phyloP scores from a whole-genome alignment of 768 basidiomycete species.

The Stropharia rugosoannulata region DNA sequence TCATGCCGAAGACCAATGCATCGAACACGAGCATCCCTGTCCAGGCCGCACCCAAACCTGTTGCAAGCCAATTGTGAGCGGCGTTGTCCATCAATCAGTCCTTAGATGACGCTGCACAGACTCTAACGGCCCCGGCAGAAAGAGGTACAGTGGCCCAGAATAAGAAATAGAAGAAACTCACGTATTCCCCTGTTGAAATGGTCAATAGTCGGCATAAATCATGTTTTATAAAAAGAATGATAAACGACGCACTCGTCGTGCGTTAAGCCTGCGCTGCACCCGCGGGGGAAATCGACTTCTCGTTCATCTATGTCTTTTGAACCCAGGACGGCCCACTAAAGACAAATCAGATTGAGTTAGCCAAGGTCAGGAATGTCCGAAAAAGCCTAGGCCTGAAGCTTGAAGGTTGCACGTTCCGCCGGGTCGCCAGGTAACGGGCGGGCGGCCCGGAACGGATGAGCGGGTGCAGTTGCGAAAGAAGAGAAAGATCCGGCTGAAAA shows the following conservation, averaged over 20 bases:
- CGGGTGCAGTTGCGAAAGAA: background rate
- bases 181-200: slow-evolving; percentile 19
- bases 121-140: too few relatives aligned
- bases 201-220: background rate
- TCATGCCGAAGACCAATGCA: slow-evolving; percentile 37
- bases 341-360: background rate
- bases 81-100: background rate
- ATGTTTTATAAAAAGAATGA: background rate
- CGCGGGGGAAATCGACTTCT: slow-evolving; percentile 17
- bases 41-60: slow-evolving; percentile 37
- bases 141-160: background rate
- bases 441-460: background rate
- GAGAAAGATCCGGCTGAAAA: background rate
- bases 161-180: slow-evolving; percentile 9
- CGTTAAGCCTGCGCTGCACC: slow-evolving; percentile 22
- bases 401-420: too few relatives aligned
- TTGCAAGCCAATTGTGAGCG: background rate
- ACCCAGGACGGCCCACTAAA: slow-evolving; percentile 27
- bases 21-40: slow-evolving; percentile 40
- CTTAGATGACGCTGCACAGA: background rate
- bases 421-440: too few relatives aligned
- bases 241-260: slow-evolving; percentile 19
- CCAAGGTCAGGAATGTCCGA: background rate
- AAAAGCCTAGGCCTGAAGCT: too few relatives aligned
- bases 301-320: slow-evolving; percentile 13